Evolutionary conservation across 345 rosid genomes (phyloP).

Genomic region (Gossypium turneri): DNA sequence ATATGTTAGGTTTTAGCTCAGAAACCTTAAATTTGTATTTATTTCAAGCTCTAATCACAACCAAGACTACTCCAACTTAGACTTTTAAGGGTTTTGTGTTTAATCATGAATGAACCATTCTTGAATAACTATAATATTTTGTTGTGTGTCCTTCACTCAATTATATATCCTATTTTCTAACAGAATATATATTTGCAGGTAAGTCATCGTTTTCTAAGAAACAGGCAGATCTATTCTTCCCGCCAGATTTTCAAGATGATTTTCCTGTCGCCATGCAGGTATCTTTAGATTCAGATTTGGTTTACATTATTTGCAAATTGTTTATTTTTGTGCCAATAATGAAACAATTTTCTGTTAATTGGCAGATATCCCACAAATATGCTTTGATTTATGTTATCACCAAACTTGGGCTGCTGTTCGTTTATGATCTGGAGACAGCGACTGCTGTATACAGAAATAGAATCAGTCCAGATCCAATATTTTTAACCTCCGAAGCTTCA

Average conservation of each 20-base stretch:
- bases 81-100: neutral
- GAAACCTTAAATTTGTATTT: neutral
- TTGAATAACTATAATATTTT: neutral
- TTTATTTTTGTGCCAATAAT: slow-evolving; percentile 7
- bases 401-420: slow-evolving; percentile 94
- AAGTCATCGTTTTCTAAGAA: slow-evolving; percentile 91
- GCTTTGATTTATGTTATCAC: slow-evolving; percentile 89
- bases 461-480: slow-evolving; percentile 98
- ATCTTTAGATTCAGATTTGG: slow-evolving; percentile 16
- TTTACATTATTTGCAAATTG: neutral
- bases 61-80: neutral
- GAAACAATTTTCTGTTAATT: slow-evolving; percentile 17
- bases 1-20: neutral
- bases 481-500: slow-evolving; percentile 95
- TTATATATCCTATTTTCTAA: slow-evolving; percentile 5
- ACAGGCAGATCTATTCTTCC: slow-evolving; percentile 97
- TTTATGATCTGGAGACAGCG: slow-evolving; percentile 96
- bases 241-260: slow-evolving; percentile 98
- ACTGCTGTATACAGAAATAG: slow-evolving; percentile 95
- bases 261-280: slow-evolving; percentile 99
- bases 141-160: neutral
- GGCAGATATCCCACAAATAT: slow-evolving; percentile 95
- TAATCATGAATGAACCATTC: neutral
- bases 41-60: neutral
- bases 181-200: slow-evolving; percentile 43